Evolutionary conservation across 148 eudicot species (phyloP), one percentile per base, ranked within the genome.

Genomic region (Nepenthes mirabilis): DNA sequence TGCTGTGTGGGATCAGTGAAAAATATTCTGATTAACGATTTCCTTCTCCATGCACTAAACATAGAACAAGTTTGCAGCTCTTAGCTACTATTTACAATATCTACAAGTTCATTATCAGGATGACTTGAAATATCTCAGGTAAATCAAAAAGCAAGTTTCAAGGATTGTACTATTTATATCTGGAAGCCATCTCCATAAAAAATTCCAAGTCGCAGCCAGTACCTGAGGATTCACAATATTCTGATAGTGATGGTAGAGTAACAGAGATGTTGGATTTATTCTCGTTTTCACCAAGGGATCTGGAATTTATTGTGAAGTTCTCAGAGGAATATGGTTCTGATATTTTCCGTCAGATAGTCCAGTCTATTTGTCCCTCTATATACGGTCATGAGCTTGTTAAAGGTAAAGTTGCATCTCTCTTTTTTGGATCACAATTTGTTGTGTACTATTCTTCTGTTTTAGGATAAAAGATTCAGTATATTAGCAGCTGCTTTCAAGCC

Each of bases 361-460:
- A 89, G 64, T 94, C 99, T 63, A 68, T 89, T 64, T 94, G 99
- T 68, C 97, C 97, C 62, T 89, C 97, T 70, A 94, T 94, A 60
- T 94, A 84, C 68, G 99, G 99, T 60, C 99, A 94, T 58, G 99
- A 94, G 69, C 87, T 94, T 69, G 97, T 94, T 64, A 94, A 94
- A 83, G 97, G 99, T 88, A 37, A 35, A 12, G 43, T 48, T 33
- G 33, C 36, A 36, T 56, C 55, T 53, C 36, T 32, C 4, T 8
- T 33, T 14, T 55, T 55, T 34, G 6, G 3, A 10, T 33, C 36
- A 34, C 5, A 32, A 6, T 6, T 34, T 36, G 3, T 33, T 55
- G 4, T 55, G 36, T 55, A 8, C 58, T 55, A 32, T 8, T 55
- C 36, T 32, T 52, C 36, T 55, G 14, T 5, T 12, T 49, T 1